phyloP scores from a whole-genome alignment of 2,329 filamentous ascomycete genomes.

The Sporothrix pallida region DNA sequence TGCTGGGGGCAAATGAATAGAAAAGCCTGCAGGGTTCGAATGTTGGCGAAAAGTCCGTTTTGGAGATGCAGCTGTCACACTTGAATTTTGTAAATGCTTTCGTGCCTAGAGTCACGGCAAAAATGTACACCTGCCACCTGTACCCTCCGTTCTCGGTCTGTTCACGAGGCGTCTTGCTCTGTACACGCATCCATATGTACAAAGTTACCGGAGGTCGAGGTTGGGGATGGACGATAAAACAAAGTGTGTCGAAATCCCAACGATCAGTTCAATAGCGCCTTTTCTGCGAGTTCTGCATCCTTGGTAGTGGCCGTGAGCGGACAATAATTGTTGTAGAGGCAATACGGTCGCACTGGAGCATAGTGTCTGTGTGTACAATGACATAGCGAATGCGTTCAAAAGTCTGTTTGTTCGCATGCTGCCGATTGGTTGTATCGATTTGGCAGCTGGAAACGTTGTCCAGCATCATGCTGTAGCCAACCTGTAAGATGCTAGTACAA shows the following conservation, averaged over 20 bases:
- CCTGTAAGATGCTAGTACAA: neutral
- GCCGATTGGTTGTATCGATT: conserved; percentile 10
- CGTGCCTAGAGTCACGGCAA: neutral
- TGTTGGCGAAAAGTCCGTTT: neutral
- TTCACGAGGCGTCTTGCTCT: neutral
- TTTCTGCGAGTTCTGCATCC: neutral
- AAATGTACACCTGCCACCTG: neutral
- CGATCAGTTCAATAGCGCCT: too few species aligned
- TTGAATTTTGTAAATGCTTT: neutral
- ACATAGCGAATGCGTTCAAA: neutral
- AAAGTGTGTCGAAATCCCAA: too few species aligned
- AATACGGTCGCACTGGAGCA: neutral
- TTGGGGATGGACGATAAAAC: too few species aligned
- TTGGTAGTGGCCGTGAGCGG: neutral
- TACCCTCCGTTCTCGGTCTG: neutral
- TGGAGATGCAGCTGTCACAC: conserved; percentile 10
- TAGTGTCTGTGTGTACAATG: neutral
- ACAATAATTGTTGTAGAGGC: neutral
- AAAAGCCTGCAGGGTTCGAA: conserved; percentile 23
- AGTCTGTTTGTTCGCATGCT: neutral
- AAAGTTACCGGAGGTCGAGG: neutral
- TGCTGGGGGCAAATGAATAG: conserved; percentile 1
- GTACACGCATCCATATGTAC: neutral
- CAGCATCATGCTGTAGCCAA: neutral
- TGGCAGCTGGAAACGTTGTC: conserved; percentile 11